These are phyloP conservation scores for Phytopythium helicoides DNA, from an alignment of 352 stramenopile genomes.

Conservation along the genomic window DNA sequence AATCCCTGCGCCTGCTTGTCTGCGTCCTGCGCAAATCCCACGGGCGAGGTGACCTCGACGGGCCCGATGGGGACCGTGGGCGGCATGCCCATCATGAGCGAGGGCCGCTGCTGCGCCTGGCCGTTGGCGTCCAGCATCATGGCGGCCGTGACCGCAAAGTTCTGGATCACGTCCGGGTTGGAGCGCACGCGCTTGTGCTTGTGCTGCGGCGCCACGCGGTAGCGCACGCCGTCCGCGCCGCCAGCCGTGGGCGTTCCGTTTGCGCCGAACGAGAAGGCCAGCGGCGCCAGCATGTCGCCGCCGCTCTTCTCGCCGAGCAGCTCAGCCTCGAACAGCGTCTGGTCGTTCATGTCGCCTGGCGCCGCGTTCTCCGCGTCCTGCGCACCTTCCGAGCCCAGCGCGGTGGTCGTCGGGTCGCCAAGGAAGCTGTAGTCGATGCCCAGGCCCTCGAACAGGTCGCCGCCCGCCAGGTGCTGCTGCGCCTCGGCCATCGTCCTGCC, in stretches of 20 bases:
- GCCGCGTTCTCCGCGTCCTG: not conserved
- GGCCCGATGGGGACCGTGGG: conserved; percentile 23
- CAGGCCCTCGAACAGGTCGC: conserved; percentile 48
- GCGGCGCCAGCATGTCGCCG: conserved; percentile 33
- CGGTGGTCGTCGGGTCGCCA: conserved; percentile 9
- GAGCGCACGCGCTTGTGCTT: conserved; percentile 63
- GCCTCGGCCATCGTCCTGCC: conserved; percentile 32
- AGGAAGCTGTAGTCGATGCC: conserved; percentile 54
- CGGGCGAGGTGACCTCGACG: conserved; percentile 26
- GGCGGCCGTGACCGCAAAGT: conserved; percentile 13
- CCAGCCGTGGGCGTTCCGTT: not conserved
- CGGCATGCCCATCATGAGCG: conserved; percentile 8
- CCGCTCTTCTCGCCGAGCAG: conserved; percentile 34
- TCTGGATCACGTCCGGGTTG: conserved; percentile 51
- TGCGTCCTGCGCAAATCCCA: conserved; percentile 14
- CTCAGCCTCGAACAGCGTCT: conserved; percentile 56
- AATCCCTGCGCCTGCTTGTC: conserved; percentile 18
- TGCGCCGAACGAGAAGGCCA: conserved; percentile 33
- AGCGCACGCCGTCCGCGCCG: conserved; percentile 13
- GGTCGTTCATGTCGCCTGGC: conserved; percentile 22
- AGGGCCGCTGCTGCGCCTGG: conserved; percentile 24
- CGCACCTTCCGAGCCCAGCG: conserved; percentile 1
- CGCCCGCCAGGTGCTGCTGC: conserved; percentile 18
- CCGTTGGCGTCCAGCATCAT: not conserved
- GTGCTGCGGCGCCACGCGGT: conserved; percentile 46